phyloP scores from a whole-genome alignment of 345 rosid species.

The Schrenkiella parvula region DNA sequence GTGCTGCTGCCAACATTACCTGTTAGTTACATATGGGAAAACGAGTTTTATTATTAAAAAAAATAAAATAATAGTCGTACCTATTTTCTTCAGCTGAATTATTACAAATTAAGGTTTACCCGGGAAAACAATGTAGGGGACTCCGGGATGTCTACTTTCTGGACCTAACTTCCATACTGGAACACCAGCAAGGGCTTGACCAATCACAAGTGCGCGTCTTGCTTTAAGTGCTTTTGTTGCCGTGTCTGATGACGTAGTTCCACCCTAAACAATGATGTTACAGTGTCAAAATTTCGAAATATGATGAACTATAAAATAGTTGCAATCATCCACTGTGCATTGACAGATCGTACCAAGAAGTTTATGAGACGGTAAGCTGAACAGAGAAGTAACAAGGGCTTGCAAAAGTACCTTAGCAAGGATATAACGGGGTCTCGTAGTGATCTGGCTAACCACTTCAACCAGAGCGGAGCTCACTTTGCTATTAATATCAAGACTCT shows the following conservation, averaged over 20 bases:
- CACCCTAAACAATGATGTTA: conserved; percentile 56
- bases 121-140: conserved; percentile 95
- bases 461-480: conserved; percentile 97
- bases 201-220: conserved; percentile 77
- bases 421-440: conserved; percentile 85
- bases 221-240: conserved; percentile 95
- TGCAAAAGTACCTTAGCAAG: conserved; percentile 74
- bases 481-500: conserved; percentile 91
- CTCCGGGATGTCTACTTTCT: conserved; percentile 96
- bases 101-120: conserved; percentile 41
- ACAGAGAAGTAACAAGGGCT: conserved; percentile 8
- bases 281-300: not conserved
- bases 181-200: conserved; percentile 95
- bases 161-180: conserved; percentile 97
- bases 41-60: too few relatives aligned
- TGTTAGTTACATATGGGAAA: conserved; percentile 22
- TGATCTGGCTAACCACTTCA: conserved; percentile 75
- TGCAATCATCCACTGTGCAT: not conserved
- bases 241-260: conserved; percentile 96
- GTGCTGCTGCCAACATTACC: conserved; percentile 87
- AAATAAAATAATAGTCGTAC: too few relatives aligned
- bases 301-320: not conserved
- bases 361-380: not conserved
- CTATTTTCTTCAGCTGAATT: not conserved
- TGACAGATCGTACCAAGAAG: not conserved